Percentiles rank a stretch among this genome's conserved stretches.
phyloP scores from a whole-genome alignment of 2,329 filamentous ascomycete genomes.

The Lasiodiplodia hormozganensis region DNA sequence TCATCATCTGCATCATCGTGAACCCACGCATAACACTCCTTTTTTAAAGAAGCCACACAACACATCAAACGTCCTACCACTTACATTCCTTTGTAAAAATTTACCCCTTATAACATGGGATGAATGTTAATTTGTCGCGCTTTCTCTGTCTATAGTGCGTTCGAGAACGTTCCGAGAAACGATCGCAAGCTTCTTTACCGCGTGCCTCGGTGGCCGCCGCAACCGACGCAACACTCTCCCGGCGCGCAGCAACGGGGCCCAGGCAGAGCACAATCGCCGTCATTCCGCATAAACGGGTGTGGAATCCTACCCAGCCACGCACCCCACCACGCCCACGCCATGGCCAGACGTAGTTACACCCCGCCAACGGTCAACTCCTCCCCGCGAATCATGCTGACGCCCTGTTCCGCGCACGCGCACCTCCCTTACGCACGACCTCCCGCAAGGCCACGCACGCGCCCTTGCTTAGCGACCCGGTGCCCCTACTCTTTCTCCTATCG shows the following conservation, averaged over 20 bases:
- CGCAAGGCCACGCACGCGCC: not conserved
- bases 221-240: constrained; percentile 9
- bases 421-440: constrained; percentile 1
- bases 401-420: not conserved
- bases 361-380: not conserved
- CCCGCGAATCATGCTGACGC: not conserved
- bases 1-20: constrained; percentile 24
- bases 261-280: constrained; percentile 8
- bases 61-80: constrained; percentile 19
- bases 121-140: constrained; percentile 22
- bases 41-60: constrained; percentile 7
- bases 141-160: constrained; percentile 18
- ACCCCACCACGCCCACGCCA: not conserved
- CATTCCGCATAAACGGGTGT: constrained; percentile 15
- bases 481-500: not conserved
- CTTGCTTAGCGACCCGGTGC: not conserved
- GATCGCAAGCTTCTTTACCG: constrained; percentile 27
- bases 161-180: constrained; percentile 26
- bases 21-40: constrained; percentile 3
- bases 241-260: not conserved
- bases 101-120: constrained; percentile 11
- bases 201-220: constrained; percentile 24
- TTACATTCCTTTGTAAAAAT: constrained; percentile 26
- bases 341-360: constrained; percentile 9
- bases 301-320: constrained; percentile 16